These are phyloP conservation scores for Biscogniauxia mediterranea DNA, from an alignment of 2,329 filamentous ascomycete genomes.

Conservation along the genomic window DNA sequence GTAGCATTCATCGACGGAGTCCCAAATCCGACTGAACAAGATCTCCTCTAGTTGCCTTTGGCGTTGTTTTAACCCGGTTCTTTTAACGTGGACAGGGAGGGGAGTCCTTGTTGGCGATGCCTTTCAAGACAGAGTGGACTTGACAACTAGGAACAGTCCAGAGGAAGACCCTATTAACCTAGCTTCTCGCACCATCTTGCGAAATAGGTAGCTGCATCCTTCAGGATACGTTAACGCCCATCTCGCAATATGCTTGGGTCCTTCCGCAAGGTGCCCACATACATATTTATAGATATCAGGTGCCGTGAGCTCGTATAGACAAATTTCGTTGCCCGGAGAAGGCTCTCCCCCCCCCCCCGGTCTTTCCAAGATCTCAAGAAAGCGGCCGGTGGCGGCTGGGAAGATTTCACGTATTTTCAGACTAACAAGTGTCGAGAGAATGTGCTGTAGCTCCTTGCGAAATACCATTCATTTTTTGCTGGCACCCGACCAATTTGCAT, in stretches of 20 bases:
- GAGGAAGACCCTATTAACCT: constrained; percentile 17
- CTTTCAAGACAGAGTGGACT: constrained; percentile 12
- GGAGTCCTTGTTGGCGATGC: constrained; percentile 8
- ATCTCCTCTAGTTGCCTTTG: neutral
- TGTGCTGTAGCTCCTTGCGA: neutral
- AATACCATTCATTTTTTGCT: neutral
- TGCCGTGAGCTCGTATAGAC: constrained; percentile 12
- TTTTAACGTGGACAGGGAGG: neutral
- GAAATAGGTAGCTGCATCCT: neutral
- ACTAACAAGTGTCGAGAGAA: neutral
- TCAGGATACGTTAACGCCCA: neutral
- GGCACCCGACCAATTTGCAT: neutral
- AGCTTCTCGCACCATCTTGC: constrained; percentile 5
- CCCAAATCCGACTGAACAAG: neutral
- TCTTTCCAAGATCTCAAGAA: neutral
- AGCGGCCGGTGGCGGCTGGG: neutral
- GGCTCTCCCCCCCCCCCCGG: too few species aligned
- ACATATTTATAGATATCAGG: constrained; percentile 7
- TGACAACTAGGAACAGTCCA: constrained; percentile 17
- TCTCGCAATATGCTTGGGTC: neutral
- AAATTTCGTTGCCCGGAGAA: constrained; percentile 5
- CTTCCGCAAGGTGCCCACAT: neutral
- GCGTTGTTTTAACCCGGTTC: neutral
- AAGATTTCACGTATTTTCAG: neutral
- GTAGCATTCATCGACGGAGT: neutral